Percentiles rank a stretch among this genome's conserved stretches.
Conservation (phyloP, 2,329 filamentous ascomycete genomes). For the Trichoderma sp. region DNA sequence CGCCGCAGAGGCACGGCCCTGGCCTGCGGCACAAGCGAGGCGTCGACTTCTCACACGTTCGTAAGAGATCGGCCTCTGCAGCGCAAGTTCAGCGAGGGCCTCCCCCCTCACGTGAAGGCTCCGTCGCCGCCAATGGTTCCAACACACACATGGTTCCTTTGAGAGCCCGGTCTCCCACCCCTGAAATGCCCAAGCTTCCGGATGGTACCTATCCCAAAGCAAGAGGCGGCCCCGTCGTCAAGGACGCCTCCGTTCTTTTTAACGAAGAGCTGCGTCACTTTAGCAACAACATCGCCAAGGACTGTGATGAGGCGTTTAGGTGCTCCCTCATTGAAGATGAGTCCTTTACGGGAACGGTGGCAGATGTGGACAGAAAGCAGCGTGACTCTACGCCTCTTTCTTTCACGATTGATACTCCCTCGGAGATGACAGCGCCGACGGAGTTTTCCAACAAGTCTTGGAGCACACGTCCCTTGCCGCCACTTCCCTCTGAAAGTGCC, state of each 20-base stretch:
- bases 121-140: slow-evolving; percentile 32
- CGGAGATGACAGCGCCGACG: slow-evolving; percentile 36
- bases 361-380: slow-evolving; percentile 38
- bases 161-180: slow-evolving; percentile 37
- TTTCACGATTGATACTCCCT: slow-evolving; percentile 44
- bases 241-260: slow-evolving; percentile 43
- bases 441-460: slow-evolving; percentile 44
- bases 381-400: slow-evolving; percentile 49
- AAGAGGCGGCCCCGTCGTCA: slow-evolving; percentile 31
- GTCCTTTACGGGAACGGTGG: slow-evolving; percentile 41
- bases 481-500: slow-evolving; percentile 45
- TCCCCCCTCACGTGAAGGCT: slow-evolving; percentile 30
- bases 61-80: slow-evolving; percentile 44
- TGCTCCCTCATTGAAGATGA: slow-evolving; percentile 55
- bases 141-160: slow-evolving; percentile 30
- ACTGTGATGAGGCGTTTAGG: slow-evolving; percentile 92
- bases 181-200: slow-evolving; percentile 36
- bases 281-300: slow-evolving; percentile 81
- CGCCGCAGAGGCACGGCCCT: slow-evolving; percentile 46
- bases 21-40: slow-evolving; percentile 54
- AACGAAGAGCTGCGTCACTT: slow-evolving; percentile 82
- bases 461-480: slow-evolving; percentile 55
- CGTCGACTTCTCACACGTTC: slow-evolving; percentile 57
- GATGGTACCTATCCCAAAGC: slow-evolving; percentile 36
- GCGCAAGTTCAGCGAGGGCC: slow-evolving; percentile 30